Base-by-base conservation (phyloP, 2,329 filamentous ascomycete species). In the Colletotrichum eleusines region DNA sequence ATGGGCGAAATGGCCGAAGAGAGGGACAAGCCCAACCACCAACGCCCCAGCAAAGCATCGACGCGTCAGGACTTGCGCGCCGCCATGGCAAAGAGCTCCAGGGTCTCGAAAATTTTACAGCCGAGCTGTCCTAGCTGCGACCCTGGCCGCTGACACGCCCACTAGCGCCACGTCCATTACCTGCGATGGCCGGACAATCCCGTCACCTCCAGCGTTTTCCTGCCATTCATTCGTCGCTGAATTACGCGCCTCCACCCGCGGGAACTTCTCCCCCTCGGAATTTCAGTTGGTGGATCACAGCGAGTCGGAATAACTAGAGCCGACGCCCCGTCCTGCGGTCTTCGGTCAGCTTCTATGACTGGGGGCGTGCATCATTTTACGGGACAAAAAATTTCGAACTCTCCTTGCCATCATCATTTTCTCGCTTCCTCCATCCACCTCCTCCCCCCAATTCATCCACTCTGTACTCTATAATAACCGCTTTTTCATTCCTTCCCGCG, bases 301-400 rank as follows among this genome's bases (percentile, higher is more conserved):
- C 3, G 7, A 1, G 16, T 50, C 69, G 69, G 69, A 71, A 63
- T 59, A 71, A 71, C 69, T 46, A 3, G 68, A 28, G 65, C 69
- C 69, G 69, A 3, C 12, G 35, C 26, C 33, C 68, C 44, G 58
- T 28, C 54, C 80, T 78, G 77, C 77, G 77, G 79, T 78, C 77
- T 83, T 83, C 82, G 80, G 77, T 81, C 76, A 78, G 81, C 78
- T 83, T 83, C 81, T 81, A 82, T 78, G 80, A 77, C 76, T 74
- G 76, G 75, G 76, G 74, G 75, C 72, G 73, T 75, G 73, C 74
- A 76, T 74, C 77, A 80, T 78, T 80, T 76, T 76, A 71, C 74
- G 76, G 75, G 71, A 73, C 77, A 80, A 82, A 79, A 82, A 81
- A 81, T 78, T 80, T 76, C 81, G 76, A 74, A n/a, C 42, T 77